Evolutionary conservation across 108 stramenopile genomes (phyloP), one percentile per base, ranked within the genome.

Genomic region (Nitzschia sp.): DNA sequence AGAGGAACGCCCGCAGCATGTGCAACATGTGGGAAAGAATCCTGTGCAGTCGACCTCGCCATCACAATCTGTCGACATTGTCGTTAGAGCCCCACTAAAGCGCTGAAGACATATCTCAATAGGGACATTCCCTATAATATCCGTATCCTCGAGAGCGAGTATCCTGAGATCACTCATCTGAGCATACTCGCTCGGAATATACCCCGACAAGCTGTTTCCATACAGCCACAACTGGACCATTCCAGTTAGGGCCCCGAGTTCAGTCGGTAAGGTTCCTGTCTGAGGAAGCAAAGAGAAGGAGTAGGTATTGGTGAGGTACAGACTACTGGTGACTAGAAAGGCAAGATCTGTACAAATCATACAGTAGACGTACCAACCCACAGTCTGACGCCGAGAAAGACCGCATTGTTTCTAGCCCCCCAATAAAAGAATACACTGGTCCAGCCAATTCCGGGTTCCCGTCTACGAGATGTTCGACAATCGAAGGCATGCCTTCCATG

Each of bases 401-500:
- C 31, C 48, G 26, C 11, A 64, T 29, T 6, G 46, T 48, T 4
- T 28, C 30, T 32, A 64, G 30, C 2, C 50, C 31, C 0, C 63
- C 63, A 33, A 64, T 48, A 23, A 50, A 64, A 15, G 63, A 32
- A 50, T 30, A 30, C 1, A 64, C 11, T 25, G 63, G 45, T 5
- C 63, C 63, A 17, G 22, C 32, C 46, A 64, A 23, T 16, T 64
- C n/a, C 19, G 63, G 63, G 28, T 64, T 64, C 4, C 48, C 48
- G 28, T 64, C 63, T 16, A 52, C 63, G 1, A 33, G 44, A 64
- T 64, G 63, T 50, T 64, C 63, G 26, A 64, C 63, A 52, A 64
- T 50, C 22, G 63, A 27, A 19, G 63, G 27, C 63, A 64, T 64
- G 15, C 48, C 48, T 19, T 48, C 15, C 46, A 64, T 47, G 26